Base-by-base conservation (phyloP, 2,329 filamentous ascomycete species). In the Phialophora macrospora region DNA sequence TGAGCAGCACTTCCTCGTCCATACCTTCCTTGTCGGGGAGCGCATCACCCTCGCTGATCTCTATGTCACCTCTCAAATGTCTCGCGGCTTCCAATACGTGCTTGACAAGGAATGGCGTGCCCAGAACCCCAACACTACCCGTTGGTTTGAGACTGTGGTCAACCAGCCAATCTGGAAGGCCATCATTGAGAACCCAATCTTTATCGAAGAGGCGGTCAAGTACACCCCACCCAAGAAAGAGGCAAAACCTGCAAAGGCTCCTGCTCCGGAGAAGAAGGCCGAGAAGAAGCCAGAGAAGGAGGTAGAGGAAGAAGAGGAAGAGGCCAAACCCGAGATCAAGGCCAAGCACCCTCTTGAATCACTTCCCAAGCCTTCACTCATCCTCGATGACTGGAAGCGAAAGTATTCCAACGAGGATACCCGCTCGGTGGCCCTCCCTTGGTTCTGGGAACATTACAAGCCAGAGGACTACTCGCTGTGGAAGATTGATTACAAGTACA, bases 21-120 rank as follows among this genome's bases (percentile, higher is more conserved):
- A 96, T 88, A 99, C 95, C 77, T 99, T 91, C 88, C 91, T 99
- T 72, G 94, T 97, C 76, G 92, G 93, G 78, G 95, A 99, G 88
- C 93, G 95, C 77, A 88, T 98, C 82, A 97, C 93, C 75, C 91
- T 98, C 74, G 95, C 95, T 80, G 95, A 99, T 80, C 80, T 97
- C 78, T 98, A 96, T 85, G 83, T 86, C 77, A 87, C 89, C 74
- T 84, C 87, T 79, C 85, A 97, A 80, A 84, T 95, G 76, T 85
- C 87, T 78, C 93, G 93, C 74, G 93, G 92, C 77, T 98, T 96
- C 87, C 86, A 96, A 82, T 93, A 85, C 84, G 90, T 98, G 84
- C 94, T 95, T 79, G 95, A 93, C 87, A 93, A 93, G 87, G 80
- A 88, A 79, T 98, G 89, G 88, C 92, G 94, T 77, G 78, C 85